Evolutionary conservation across 306 rosid genomes (phyloP), one percentile per base, ranked within the genome.

Genomic region (Dicorynia guianensis): DNA sequence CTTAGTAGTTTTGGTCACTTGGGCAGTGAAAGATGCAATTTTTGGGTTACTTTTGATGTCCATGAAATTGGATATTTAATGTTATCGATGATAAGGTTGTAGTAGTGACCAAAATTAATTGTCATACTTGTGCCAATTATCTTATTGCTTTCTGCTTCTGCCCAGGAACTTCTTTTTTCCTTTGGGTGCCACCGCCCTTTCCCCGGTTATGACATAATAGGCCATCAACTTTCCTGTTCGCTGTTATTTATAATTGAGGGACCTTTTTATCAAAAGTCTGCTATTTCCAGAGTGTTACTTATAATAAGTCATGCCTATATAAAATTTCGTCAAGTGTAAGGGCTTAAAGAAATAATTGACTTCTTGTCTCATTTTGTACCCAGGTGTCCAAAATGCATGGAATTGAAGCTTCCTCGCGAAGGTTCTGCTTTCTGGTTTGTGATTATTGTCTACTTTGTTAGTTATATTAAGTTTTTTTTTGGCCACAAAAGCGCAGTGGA

Each of bases 361-460:
- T 40, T 6, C 44, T 9, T 25, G 30, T 25, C 30, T 25, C 30
- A 2, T 25, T 25, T 25, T 25, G 36, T 69, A 4, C 44, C 8
- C 77, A 95, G 97, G 89, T 95, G 99, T 78, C 97, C 99, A 8
- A 95, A 95, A 83, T 95, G 99, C 71, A 58, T 92, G 77, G 92
- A 92, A 52, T 81, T 95, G 84, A 95, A 89, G 91, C 96, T 95
- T 80, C 92, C 97, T 39, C 96, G 97, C 1, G 93, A 90, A 80
- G 87, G 82, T 56, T 88, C 97, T 38, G 89, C 99, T 46, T 95
- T 95, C 92, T 95, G 97, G 99, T 95, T 20, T 71, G 99, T 89
- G 74, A 77, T 54, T 63, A 17, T 60, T 40, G 68, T 36, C 60
- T 54, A 25, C 70, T 63, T 64, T 52, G 6, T 38, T 17, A 40